A percentile compares a stretch with the other conserved stretches of the same genome.
Conservation (phyloP, 2,329 filamentous ascomycete species). For the Beauveria asiatica region DNA sequence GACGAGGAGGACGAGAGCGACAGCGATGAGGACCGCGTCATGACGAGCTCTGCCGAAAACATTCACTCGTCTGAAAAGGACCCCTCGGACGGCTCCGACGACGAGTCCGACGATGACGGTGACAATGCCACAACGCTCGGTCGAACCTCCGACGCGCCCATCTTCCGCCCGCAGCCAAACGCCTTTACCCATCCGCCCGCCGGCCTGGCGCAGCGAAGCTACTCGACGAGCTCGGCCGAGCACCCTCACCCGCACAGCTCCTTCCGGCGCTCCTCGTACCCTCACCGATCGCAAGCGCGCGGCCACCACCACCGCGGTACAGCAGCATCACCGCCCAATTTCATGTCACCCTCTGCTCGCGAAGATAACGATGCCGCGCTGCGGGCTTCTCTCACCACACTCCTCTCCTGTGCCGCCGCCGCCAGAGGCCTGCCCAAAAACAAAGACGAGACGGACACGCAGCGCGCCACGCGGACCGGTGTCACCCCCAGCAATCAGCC, state of each 20-base stretch:
- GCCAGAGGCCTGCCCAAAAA: constrained; percentile 72
- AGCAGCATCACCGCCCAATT: constrained; percentile 38
- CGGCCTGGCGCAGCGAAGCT: constrained; percentile 36
- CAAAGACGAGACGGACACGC: constrained; percentile 35
- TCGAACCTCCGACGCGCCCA: constrained; percentile 36
- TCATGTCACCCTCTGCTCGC: constrained; percentile 66
- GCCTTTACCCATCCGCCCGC: constrained; percentile 78
- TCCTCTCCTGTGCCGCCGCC: constrained; percentile 89
- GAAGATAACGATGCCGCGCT: constrained; percentile 90
- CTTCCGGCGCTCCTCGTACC: constrained; percentile 41
- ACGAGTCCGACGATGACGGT: constrained; percentile 49
- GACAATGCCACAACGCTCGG: constrained; percentile 76
- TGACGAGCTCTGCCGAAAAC: constrained; percentile 53
- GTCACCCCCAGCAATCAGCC: constrained; percentile 42
- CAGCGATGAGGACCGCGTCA: constrained; percentile 53
- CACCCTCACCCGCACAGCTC: constrained; percentile 41
- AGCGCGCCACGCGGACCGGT: constrained; percentile 25
- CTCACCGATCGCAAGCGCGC: constrained; percentile 39
- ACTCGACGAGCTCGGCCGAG: constrained; percentile 41
- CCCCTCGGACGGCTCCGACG: constrained; percentile 37
- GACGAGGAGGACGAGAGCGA: constrained; percentile 94
- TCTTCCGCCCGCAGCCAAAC: constrained; percentile 83
- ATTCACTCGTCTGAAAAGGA: constrained; percentile 29
- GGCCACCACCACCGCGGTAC: constrained; percentile 31
- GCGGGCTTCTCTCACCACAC: constrained; percentile 84